Base-by-base conservation (phyloP, 345 rosid species). In the Acer negundo region DNA sequence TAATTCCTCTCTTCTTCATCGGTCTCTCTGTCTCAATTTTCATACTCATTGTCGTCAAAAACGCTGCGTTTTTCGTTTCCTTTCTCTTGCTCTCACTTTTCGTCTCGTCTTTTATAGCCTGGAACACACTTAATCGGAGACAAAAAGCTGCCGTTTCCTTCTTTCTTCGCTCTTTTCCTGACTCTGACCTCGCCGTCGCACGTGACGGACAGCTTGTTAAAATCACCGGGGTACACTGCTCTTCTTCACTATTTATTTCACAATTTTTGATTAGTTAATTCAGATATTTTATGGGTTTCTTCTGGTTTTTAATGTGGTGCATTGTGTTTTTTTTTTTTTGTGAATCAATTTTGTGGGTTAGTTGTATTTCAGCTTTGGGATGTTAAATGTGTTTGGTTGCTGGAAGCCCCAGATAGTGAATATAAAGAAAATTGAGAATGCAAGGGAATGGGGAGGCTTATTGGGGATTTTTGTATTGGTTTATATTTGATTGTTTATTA, bases 131-230 rank as follows among this genome's bases (percentile, higher is more conserved):
- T 42, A 77, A 78, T 70, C 84, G 82, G 77, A 80, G 65, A 16
- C 77, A 42, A 13, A 81, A 59, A 73, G 72, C 82, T 74, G 82
- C 90, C 35, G 19, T 79, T 70, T 72, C 77, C n/a, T 77, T 56
- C 44, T 86, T 82, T 35, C 80, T 86, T 15, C 78, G 68, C 55
- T 86, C 90, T 42, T 80, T 81, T 28, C 92, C 92, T 23, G 86
- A 89, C 70, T 82, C 92, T 31, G 87, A 89, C 81, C 90, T 86
- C 22, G 46, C 73, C 67, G 66, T 83, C 20, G 88, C 90, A 7
- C 75, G 77, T 58, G 70, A 89, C 8, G 92, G 88, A 1, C 85
- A 89, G 80, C 87, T 89, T 69, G 90, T 89, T 46, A 89, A 87
- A 77, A 77, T 86, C 79, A 84, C 89, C 55, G 90, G 92, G 87